Evolutionary conservation across 1,139 yeast genomes (phyloP), one percentile per base, ranked within the genome.

Genomic region (Groenewaldozyma sp.): DNA sequence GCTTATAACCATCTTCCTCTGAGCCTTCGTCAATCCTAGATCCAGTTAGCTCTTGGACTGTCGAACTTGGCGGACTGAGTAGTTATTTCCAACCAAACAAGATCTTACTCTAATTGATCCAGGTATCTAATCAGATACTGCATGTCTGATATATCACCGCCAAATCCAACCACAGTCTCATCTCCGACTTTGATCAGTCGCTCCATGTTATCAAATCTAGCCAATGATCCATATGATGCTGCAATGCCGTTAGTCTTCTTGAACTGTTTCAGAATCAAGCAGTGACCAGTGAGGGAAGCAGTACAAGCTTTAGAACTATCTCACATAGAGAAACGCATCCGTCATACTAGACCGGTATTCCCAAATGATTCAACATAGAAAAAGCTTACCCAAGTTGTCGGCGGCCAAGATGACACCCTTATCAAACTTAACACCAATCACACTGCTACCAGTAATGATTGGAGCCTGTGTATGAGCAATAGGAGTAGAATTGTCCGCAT

Each of bases 351-450:
- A n/a, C n/a, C n/a, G n/a, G n/a, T n/a, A n/a, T n/a, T n/a, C n/a
- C n/a, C n/a, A n/a, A n/a, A n/a, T n/a, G n/a, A n/a, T n/a, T n/a
- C 38, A 31, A 19, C 14, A 4, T 7, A 20, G 21, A 19, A n/a
- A 22, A 16, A 19, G 46, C 56, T 31, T 44, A 33, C 94, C 97
- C 63, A 91, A 66, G 55, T 84, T 84, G 61, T 91, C 99, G 2
- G 98, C 97, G 2, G 98, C 97, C 67, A 91, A 71, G 40, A 91
- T 75, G 40, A 91, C 79, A 28, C 99, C 99, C 51, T 82, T 83
- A 50, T 83, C 71, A 66, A 78, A 93, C 63, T 88, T 91, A 64
- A 88, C 72, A 5, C 94, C 94, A 52, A 93, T 73, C 19, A 91
- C 98, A 27, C 95, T 84, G 1, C 97, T 86, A 58, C 98, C 97